Evolutionary conservation across 495 filamentous ascomycete genomes (phyloP), one percentile per base, ranked within the genome.

Genomic region (Tirmania nivea): DNA sequence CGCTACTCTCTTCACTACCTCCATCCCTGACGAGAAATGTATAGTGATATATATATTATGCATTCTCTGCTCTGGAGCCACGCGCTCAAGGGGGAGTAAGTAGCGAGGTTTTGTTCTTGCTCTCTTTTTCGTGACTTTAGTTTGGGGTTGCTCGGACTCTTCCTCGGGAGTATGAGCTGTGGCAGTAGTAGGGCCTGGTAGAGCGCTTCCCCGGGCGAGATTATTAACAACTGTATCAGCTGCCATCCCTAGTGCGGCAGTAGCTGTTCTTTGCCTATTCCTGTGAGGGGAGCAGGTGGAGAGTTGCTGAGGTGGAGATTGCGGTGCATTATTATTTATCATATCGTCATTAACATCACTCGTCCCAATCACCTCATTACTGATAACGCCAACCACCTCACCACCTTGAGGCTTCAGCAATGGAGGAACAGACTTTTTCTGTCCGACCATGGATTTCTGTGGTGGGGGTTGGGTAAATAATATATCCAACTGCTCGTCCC

Each of bases 1-100:
- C 51, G 49, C 21, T 1, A 51, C 49, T 31, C 50, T 16, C 21
- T 42, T 34, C 36, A 58, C 48, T 21, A 54, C 48, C 35, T 60
- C 54, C 17, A 7, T 52, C 50, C 58, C 56, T 8, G 50, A 31
- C 7, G 25, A 3, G 42, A 10, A 47, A 21, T 34, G 37, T 35
- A 54, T 20, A 5, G 20, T 34, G 16, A 10, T 52, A 20, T 47
- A 54, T 17, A 42, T 45, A 10, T 19, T 19, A 19, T 21, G 52
- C 34, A 60, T 19, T 10, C 37, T 34, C 2, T 25, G 19, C 4
- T 11, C 39, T 20, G 31, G 17, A 10, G 52, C 20, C 21, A 42
- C 17, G 48, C 11, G 3, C 42, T 52, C 11, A 31, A 52, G 12
- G 52, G 54, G 2, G 52, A 50, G 10, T 21, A 34, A 8, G 48